Evolutionary conservation across 2,329 filamentous ascomycete genomes (phyloP).

Genomic region (Claviceps maximensis): DNA sequence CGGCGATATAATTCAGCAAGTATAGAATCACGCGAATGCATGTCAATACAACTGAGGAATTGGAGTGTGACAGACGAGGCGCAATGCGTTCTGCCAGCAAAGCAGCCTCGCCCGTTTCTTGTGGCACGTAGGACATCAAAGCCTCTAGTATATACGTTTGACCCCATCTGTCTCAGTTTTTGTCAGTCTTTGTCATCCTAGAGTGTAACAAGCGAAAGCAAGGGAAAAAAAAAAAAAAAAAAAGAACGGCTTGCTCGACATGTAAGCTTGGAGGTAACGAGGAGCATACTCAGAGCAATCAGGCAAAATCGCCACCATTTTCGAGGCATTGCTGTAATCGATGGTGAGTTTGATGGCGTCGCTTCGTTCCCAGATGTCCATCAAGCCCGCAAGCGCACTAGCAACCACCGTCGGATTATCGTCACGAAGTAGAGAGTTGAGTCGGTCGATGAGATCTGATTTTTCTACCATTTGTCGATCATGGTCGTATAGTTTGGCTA

Average conservation of each 20-base stretch:
- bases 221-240: not conserved
- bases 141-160: conserved; percentile 98
- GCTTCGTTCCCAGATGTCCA: conserved; percentile 98
- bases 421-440: conserved; percentile 82
- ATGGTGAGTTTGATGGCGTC: conserved; percentile 97
- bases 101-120: conserved; percentile 76
- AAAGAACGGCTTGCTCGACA: not conserved
- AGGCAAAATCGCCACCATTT: conserved; percentile 90
- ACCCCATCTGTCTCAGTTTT: conserved; percentile 69
- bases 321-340: conserved; percentile 92
- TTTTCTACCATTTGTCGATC: conserved; percentile 79
- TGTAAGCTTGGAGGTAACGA: too few relatives aligned
- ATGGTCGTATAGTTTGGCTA: conserved; percentile 96
- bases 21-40: conserved; percentile 95
- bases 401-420: conserved; percentile 97
- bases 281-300: conserved; percentile 84
- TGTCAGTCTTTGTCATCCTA: not conserved
- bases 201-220: not conserved
- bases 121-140: conserved; percentile 93
- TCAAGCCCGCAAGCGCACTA: conserved; percentile 76
- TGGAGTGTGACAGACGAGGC: conserved; percentile 91
- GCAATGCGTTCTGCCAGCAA: conserved; percentile 87
- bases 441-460: conserved; percentile 80
- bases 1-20: conserved; percentile 95
- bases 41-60: conserved; percentile 90